phyloP scores from a whole-genome alignment of 116 monocot genomes.

The Cymodocea nodosa region DNA sequence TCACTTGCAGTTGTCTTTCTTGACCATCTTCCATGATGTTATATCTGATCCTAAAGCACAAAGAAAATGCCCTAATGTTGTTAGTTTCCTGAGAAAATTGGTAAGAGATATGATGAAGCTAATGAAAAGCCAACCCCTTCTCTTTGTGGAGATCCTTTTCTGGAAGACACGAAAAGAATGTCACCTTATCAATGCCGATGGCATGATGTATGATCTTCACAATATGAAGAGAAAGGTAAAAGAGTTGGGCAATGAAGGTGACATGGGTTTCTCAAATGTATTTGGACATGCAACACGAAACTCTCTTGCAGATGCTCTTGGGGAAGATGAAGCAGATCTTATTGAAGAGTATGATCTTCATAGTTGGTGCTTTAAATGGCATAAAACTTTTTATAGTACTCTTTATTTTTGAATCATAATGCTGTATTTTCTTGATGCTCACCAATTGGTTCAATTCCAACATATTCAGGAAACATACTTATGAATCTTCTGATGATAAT shows the following conservation, averaged over 20 bases:
- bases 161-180: constrained; percentile 96
- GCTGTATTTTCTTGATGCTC: background rate
- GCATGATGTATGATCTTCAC: constrained; percentile 31
- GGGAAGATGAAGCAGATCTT: constrained; percentile 86
- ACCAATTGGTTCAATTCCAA: background rate
- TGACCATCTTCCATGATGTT: constrained; percentile 72
- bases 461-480: constrained; percentile 16
- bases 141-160: constrained; percentile 92
- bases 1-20: constrained; percentile 61
- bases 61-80: constrained; percentile 38
- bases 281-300: constrained; percentile 12
- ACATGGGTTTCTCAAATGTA: constrained; percentile 16
- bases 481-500: background rate
- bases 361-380: constrained; percentile 15
- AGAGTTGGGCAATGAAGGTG: constrained; percentile 12
- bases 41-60: constrained; percentile 45
- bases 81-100: constrained; percentile 64
- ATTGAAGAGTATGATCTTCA: constrained; percentile 17
- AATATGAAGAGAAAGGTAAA: constrained; percentile 37
- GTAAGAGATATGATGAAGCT: constrained; percentile 71
- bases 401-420: background rate
- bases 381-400: background rate
- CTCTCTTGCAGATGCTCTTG: constrained; percentile 91
- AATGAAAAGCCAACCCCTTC: constrained; percentile 69
- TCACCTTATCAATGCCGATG: constrained; percentile 69